phyloP scores from a whole-genome alignment of 306 rosid species.

The Adenanthera pavonina region DNA sequence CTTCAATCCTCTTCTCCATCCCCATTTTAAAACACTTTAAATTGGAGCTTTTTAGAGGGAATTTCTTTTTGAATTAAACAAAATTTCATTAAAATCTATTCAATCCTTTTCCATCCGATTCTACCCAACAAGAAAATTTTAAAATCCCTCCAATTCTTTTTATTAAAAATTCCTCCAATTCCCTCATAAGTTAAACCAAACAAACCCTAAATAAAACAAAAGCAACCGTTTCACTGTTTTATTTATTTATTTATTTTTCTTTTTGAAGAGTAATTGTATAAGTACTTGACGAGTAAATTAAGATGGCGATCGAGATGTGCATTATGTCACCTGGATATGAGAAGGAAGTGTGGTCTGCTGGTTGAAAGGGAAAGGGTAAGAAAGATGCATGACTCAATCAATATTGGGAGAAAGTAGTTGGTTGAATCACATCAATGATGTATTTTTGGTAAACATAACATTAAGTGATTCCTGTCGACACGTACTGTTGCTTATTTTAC shows the following conservation, averaged over 20 bases:
- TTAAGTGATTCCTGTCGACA: not conserved
- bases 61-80: too few species aligned
- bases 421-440: slow-evolving; percentile 2
- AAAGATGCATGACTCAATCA: slow-evolving; percentile 3
- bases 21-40: too few species aligned
- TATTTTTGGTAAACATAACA: not conserved
- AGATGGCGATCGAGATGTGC: not conserved
- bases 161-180: too few species aligned
- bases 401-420: not conserved
- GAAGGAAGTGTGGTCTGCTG: not conserved
- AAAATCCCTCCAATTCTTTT: too few species aligned
- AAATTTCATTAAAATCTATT: too few species aligned
- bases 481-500: not conserved
- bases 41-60: too few species aligned
- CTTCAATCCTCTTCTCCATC: too few species aligned
- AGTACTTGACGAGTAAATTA: not conserved
- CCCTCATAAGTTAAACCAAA: too few species aligned
- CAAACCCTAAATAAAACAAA: not conserved
- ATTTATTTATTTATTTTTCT: too few species aligned
- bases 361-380: slow-evolving; percentile 17
- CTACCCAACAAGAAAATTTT: too few species aligned
- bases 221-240: not conserved
- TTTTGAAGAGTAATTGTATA: not conserved
- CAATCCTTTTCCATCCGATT: too few species aligned
- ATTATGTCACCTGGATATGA: not conserved